These are phyloP conservation scores for Dictyostelium purpureum DNA, from an alignment of 78 protist genomes.

Conservation along the genomic window DNA sequence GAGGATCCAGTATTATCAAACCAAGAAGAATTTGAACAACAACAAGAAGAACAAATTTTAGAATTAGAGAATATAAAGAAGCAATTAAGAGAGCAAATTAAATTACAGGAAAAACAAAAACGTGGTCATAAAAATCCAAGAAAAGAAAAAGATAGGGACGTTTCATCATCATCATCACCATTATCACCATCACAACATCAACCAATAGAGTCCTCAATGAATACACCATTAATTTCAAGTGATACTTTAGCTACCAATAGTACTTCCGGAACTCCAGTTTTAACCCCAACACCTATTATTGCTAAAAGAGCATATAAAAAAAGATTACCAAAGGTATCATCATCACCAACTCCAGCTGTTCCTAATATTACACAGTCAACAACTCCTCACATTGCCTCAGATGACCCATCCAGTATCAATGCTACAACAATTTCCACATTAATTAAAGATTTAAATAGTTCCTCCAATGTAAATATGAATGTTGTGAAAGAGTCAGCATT, in stretches of 20 bases:
- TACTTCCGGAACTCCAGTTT: too few species aligned
- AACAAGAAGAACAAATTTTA: neutral
- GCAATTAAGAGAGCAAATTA: neutral
- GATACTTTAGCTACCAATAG: too few species aligned
- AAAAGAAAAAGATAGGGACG: neutral
- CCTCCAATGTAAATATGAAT: too few species aligned
- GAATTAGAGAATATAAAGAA: neutral
- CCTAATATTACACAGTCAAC: too few species aligned
- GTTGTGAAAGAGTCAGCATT: neutral
- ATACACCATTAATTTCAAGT: too few species aligned
- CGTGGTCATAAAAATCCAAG: neutral
- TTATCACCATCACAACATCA: neutral
- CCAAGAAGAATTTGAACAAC: neutral
- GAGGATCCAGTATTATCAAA: slow-evolving; percentile 13
- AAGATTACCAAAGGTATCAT: neutral
- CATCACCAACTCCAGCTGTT: neutral
- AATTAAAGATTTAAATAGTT: neutral
- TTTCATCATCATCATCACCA: neutral
- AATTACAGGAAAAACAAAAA: neutral
- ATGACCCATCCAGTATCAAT: neutral
- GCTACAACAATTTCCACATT: neutral
- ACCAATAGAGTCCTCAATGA: neutral
- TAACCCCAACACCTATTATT: neutral
- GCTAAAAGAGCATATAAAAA: neutral
- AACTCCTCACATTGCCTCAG: too few species aligned